Conservation (phyloP, 257 asterid species). For the Pogostemon cablin region DNA sequence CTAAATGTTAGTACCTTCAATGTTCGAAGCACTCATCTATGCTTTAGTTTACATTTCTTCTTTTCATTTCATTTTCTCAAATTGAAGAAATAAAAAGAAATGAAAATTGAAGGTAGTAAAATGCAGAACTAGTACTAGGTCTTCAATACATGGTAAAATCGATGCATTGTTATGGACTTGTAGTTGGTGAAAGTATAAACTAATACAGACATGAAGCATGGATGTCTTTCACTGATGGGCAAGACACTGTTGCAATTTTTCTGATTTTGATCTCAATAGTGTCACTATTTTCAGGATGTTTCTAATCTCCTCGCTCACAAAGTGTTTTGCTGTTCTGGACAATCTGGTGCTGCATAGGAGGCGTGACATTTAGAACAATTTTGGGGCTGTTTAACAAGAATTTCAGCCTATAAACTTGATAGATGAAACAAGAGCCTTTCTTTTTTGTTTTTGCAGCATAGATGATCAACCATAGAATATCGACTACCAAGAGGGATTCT, state of each 20-base stretch:
- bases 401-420: neutral
- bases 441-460: slow-evolving; percentile 18
- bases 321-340: slow-evolving; percentile 14
- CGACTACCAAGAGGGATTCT: neutral
- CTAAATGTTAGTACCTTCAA: slow-evolving; percentile 17
- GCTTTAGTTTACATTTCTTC: neutral
- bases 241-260: neutral
- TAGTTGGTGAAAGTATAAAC: neutral
- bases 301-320: slow-evolving; percentile 7
- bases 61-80: neutral
- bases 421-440: slow-evolving; percentile 4
- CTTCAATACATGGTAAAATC: neutral
- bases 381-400: slow-evolving; percentile 23
- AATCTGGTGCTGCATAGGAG: neutral
- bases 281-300: slow-evolving; percentile 19
- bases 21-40: neutral
- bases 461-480: slow-evolving; percentile 9
- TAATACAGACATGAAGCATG: neutral
- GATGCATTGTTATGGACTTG: neutral
- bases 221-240: neutral
- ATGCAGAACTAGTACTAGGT: neutral
- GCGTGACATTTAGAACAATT: neutral
- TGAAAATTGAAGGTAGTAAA: neutral
- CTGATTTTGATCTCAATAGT: neutral
- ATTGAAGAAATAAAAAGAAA: neutral